Base-by-base conservation (phyloP, 805 yeast species). In the Zygosaccharomyces bisporus region DNA sequence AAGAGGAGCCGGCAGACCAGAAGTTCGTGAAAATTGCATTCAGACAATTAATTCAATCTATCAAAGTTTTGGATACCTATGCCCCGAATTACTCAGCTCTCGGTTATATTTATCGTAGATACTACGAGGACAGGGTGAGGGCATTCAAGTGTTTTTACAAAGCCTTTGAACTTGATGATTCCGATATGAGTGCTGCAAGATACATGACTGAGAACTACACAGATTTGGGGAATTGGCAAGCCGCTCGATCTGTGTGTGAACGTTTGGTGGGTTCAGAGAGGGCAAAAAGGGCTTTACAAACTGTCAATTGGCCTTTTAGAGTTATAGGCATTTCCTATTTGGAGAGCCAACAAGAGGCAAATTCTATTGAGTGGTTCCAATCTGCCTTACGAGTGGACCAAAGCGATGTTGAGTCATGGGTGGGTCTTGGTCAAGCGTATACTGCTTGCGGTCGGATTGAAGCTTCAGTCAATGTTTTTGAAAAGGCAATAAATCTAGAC, bases 341-440 rank as follows among this genome's bases (percentile, higher is more conserved):
- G 47, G 89, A 86, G 57, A 69, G 63, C 20, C 87, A 81, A 54
- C 81, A 83, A 52, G 86, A 80, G 51, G 79, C 78, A 1, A 80
- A 80, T 44, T 95, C 99, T 0, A 83, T 91, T 37, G 91, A 86
- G 63, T 81, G 86, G 77, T 89, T 87, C 59, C 99, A 93, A 64
- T 76, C 81, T 20, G 89, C 96, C 1, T 70, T 93, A 39, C 74
- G 97, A 49, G 68, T 84, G 51, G 70, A 80, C 34, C 69, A 83
- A 0, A 51, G 58, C 42, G 97, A 93, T 63, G 61, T 77, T 1
- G 83, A 86, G 51, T 83, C 95, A 2, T 91, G 98, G 97, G 71
- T 85, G 21, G 96, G 96, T 1, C 69, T 93, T n/a, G 99, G 99
- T n/a, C 98, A 93, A 61, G 91, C 96, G 0, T 93, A 93, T 62